A percentile compares a stretch with the other conserved stretches of the same genome.
Evolutionary conservation across 1,284 basidiomycete species (phyloP).

Genomic region (Cystobasidium slooffiae): DNA sequence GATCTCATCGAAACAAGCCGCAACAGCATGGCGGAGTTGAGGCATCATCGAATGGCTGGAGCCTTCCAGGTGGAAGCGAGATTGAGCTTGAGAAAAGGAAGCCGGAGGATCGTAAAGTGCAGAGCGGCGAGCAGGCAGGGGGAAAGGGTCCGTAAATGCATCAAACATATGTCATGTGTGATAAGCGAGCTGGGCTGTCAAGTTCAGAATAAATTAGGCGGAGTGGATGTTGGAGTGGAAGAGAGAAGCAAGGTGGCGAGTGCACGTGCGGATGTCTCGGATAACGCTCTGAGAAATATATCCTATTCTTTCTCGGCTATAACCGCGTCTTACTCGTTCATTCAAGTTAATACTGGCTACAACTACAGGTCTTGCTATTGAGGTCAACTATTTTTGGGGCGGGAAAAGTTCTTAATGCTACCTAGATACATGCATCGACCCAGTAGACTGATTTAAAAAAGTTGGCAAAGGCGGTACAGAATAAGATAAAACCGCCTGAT

Average conservation of each 20-base stretch:
- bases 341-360: neutral
- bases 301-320: too few species aligned
- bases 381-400: neutral
- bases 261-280: too few species aligned
- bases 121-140: neutral
- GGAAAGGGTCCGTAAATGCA: neutral
- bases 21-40: neutral
- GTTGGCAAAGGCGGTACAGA: too few species aligned
- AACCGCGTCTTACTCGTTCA: too few species aligned
- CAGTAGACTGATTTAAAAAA: neutral
- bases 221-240: too few species aligned
- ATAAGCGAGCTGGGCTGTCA: neutral
- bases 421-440: constrained; percentile 10
- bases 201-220: too few species aligned
- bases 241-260: too few species aligned
- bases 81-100: neutral
- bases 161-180: neutral
- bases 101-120: neutral
- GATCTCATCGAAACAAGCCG: constrained; percentile 1
- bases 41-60: neutral
- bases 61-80: neutral
- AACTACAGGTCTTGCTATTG: neutral
- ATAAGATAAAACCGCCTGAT: too few species aligned
- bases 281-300: too few species aligned
- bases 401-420: neutral